phyloP scores from a whole-genome alignment of 176 grass and related monocot species.

The Bonia amplexicaulis region DNA sequence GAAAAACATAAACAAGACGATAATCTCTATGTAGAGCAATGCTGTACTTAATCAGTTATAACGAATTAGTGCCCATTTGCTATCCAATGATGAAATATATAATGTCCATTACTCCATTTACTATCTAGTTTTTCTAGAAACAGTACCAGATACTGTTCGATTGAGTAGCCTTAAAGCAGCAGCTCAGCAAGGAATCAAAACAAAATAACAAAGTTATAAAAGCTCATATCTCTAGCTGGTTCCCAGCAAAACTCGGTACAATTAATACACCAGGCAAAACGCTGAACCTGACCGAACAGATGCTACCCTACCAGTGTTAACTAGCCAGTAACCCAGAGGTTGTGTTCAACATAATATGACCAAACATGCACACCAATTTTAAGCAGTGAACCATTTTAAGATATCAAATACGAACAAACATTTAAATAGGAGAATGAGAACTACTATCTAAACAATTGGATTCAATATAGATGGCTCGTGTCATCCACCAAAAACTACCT shows the following conservation, averaged over 20 bases:
- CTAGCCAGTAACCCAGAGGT: background rate
- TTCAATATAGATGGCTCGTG: background rate
- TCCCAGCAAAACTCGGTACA: background rate
- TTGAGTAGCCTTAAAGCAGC: background rate
- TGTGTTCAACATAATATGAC: background rate
- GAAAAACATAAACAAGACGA: background rate
- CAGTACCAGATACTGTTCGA: background rate
- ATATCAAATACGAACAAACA: background rate
- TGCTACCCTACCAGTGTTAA: background rate
- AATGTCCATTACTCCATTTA: background rate
- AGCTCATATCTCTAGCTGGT: background rate
- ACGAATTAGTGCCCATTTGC: background rate
- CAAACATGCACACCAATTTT: background rate
- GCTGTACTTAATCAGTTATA: background rate
- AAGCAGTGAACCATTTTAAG: background rate
- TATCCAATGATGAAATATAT: background rate
- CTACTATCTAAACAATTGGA: background rate
- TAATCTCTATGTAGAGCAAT: background rate
- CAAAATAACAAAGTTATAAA: slow-evolving; percentile 1
- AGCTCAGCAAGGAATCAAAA: background rate
- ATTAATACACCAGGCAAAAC: background rate
- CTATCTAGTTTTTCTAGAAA: background rate
- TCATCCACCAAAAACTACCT: background rate
- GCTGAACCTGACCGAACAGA: background rate
- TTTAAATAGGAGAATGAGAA: background rate